Conservation (phyloP, 2,329 filamentous ascomycete species). For the Pyrenophora graminea region DNA sequence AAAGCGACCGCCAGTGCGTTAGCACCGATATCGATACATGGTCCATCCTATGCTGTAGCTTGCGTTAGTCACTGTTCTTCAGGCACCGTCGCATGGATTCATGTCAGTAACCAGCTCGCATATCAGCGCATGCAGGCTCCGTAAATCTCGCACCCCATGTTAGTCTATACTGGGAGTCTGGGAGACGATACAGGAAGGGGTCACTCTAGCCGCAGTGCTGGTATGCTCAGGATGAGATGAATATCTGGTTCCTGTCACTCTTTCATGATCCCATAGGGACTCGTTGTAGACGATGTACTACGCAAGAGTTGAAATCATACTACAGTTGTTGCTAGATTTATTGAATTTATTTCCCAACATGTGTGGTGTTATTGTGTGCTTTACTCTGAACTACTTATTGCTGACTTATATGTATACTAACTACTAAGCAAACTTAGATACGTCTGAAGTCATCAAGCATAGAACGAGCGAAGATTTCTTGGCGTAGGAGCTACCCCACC, state of each 20-base stretch:
- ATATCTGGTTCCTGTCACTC: conserved; percentile 7
- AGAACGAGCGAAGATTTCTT: too few relatives aligned
- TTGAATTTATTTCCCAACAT: not conserved
- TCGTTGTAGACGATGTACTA: not conserved
- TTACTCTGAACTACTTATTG: not conserved
- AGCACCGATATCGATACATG: conserved; percentile 14
- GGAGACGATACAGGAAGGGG: not conserved
- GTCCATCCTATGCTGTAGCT: conserved; percentile 6
- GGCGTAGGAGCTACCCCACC: too few relatives aligned
- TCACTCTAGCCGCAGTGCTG: not conserved
- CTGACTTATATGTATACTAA: too few relatives aligned
- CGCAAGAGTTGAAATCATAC: conserved; percentile 8
- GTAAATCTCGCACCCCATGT: not conserved
- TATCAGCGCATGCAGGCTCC: not conserved
- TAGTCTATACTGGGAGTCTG: not conserved
- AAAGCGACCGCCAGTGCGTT: conserved; percentile 12
- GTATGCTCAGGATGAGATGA: not conserved
- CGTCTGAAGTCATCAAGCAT: too few relatives aligned
- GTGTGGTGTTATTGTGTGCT: not conserved
- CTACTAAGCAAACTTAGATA: too few relatives aligned
- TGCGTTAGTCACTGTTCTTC: not conserved
- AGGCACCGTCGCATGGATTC: not conserved
- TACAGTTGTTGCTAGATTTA: conserved; percentile 5
- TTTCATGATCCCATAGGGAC: not conserved
- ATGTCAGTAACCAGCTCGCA: not conserved